A percentile compares a stretch with the other conserved stretches of the same genome.
phyloP scores from a whole-genome alignment of 306 rosid species.

The Prunus campanulata region DNA sequence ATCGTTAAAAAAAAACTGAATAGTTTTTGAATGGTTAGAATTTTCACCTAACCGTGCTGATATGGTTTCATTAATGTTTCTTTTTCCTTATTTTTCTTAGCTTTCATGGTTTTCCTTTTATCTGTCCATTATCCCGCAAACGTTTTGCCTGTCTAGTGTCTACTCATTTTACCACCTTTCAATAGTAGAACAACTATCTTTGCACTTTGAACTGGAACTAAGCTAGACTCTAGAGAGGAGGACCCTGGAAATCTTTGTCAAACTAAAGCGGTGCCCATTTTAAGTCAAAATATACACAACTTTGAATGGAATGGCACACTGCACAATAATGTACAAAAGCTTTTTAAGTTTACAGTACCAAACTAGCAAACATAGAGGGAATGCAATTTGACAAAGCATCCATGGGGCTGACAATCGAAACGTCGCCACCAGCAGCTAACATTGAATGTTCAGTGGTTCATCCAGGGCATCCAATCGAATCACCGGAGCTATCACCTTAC shows the following conservation, averaged over 20 bases:
- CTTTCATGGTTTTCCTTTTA: too few species aligned
- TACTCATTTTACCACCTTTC: too few species aligned
- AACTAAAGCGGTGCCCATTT: background rate
- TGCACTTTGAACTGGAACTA: too few species aligned
- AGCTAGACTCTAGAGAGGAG: background rate
- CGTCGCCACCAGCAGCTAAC: constrained; percentile 39
- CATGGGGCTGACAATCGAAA: constrained; percentile 36
- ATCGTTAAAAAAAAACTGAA: too few species aligned
- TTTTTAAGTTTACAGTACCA: constrained; percentile 21
- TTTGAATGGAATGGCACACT: constrained; percentile 18
- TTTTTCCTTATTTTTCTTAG: too few species aligned
- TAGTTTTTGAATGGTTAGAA: too few species aligned
- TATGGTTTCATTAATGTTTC: too few species aligned
- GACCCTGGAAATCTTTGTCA: background rate
- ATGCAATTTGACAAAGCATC: constrained; percentile 24
- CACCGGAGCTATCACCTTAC: constrained; percentile 31
- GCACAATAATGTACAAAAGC: constrained; percentile 29
- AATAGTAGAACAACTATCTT: too few species aligned
- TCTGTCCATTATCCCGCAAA: too few species aligned
- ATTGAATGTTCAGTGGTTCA: constrained; percentile 11
- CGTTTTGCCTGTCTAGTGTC: too few species aligned
- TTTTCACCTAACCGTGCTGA: too few species aligned
- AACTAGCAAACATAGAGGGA: constrained; percentile 33
- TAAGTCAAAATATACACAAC: constrained; percentile 26
- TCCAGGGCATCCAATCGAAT: constrained; percentile 1